Base-by-base conservation (phyloP, 1,139 yeast species). In the Scheffersomyces insectosa region DNA sequence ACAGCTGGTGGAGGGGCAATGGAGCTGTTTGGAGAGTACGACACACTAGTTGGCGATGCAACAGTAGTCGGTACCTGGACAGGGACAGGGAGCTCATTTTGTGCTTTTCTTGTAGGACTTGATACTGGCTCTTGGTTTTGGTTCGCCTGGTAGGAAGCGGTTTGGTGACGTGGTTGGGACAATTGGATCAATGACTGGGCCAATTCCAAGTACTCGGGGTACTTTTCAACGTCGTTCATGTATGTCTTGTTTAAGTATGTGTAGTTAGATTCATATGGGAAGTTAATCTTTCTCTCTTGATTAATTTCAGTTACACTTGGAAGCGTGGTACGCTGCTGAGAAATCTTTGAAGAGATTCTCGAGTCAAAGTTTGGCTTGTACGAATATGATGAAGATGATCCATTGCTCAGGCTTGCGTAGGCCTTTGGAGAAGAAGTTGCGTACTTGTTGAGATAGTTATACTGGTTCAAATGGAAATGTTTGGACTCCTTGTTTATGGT, bases 191-290 rank as follows among this genome's bases (percentile, higher is more conserved):
- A 63, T 10, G 74, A 67, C 48, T 72, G 75, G 1, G 79, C 79
- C 44, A 73, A 61, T 50, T 74, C 78, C 55, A 74, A 63, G 51
- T 74, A 74, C 55, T 73, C 78, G n/a, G 79, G 79, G 54, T 69
- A 74, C 49, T 57, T 65, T 46, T 69, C 72, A 36, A 74, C 76
- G 51, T 74, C 79, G 33, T 62, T 68, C 55, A 74, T 58, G 49
- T 74, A 74, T 6, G 78, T 71, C 48, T 69, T 63, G 54, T 72
- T 72, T 54, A 72, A 61, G 53, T 79, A 79, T 13, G 81, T 75
- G 54, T 79, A 79, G 51, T 79, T 77, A 20, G 79, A 75, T 52
- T 78, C 80, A 55, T 73, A 79, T 6, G 83, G 83, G 52, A 76
- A 79, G 55, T 77, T 74, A 39, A 76, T 71, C 49, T 71, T 71